A percentile compares a stretch with the other conserved stretches of the same genome.
These are phyloP conservation scores for Stereum hirsutum DNA, from an alignment of 1,284 basidiomycete species.

Conservation along the genomic window DNA sequence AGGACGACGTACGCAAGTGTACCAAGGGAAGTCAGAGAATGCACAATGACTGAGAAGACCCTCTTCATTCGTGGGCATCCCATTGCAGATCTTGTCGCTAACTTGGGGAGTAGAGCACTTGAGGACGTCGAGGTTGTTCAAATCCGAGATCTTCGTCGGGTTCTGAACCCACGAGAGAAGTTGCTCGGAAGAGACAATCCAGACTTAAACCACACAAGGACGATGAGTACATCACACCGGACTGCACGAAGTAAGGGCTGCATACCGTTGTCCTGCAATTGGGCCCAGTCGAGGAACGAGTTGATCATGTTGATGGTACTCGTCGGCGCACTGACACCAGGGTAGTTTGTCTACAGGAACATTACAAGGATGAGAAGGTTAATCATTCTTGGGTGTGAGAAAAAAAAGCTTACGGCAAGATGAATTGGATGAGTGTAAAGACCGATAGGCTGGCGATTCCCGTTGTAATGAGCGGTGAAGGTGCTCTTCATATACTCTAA, in stretches of 20 bases:
- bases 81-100: slow-evolving; percentile 60
- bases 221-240: slow-evolving; percentile 6
- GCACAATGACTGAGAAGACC: slow-evolving; percentile 53
- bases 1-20: slow-evolving; percentile 49
- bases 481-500: slow-evolving; percentile 69
- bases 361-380: neutral
- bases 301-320: slow-evolving; percentile 68
- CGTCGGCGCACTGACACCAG: slow-evolving; percentile 40
- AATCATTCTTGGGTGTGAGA: neutral
- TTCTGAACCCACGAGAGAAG: slow-evolving; percentile 69
- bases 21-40: slow-evolving; percentile 71
- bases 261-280: slow-evolving; percentile 57
- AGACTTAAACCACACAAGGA: slow-evolving; percentile 31
- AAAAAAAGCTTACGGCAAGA: slow-evolving; percentile 45
- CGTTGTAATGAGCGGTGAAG: slow-evolving; percentile 67
- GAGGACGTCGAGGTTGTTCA: slow-evolving; percentile 42
- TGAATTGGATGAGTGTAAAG: slow-evolving; percentile 81
- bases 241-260: slow-evolving; percentile 4
- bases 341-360: slow-evolving; percentile 35
- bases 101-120: slow-evolving; percentile 58
- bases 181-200: slow-evolving; percentile 72
- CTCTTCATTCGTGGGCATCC: slow-evolving; percentile 53
- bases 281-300: slow-evolving; percentile 76
- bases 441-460: slow-evolving; percentile 73
- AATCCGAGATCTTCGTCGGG: slow-evolving; percentile 55